Conservation (phyloP, 2,329 filamentous ascomycete genomes). For the Pseudocercospora macadamiae region DNA sequence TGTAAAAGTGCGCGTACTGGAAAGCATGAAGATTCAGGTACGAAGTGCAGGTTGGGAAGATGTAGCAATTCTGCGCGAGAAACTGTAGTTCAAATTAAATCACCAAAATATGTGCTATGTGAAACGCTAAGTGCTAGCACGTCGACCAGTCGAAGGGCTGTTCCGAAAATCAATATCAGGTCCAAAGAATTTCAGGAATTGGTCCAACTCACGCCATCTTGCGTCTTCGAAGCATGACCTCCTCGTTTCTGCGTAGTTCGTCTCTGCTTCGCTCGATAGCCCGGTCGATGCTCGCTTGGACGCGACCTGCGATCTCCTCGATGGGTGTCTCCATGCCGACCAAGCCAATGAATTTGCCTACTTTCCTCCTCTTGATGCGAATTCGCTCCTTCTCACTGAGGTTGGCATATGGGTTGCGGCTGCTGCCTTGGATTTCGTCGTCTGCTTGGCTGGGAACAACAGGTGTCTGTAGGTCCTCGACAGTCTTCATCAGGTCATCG, state of each 20-base stretch:
- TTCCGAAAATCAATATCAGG: background rate
- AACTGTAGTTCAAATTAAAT: constrained; percentile 1
- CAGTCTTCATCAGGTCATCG: constrained; percentile 35
- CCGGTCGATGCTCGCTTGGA: constrained; percentile 40
- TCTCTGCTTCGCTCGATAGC: constrained; percentile 35
- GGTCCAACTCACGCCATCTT: constrained; percentile 33
- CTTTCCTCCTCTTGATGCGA: constrained; percentile 66
- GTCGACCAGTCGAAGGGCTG: background rate
- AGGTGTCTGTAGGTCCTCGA: constrained; percentile 43
- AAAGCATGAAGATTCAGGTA: constrained; percentile 77
- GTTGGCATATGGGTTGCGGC: constrained; percentile 30
- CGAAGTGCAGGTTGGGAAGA: constrained; percentile 36
- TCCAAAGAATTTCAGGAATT: background rate
- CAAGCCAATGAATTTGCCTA: constrained; percentile 75
- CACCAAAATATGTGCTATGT: background rate
- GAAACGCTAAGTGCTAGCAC: constrained; percentile 5
- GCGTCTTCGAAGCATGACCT: constrained; percentile 37
- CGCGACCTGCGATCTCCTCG: constrained; percentile 49
- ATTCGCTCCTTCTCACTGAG: constrained; percentile 45
- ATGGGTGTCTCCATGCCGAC: constrained; percentile 61
- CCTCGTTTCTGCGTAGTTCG: constrained; percentile 39
- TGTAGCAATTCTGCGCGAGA: constrained; percentile 32
- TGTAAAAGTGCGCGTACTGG: constrained; percentile 67
- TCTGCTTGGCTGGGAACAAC: constrained; percentile 17
- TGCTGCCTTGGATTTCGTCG: constrained; percentile 8